Conservation (phyloP, 768 basidiomycete genomes). For the Boletellus ananas region DNA sequence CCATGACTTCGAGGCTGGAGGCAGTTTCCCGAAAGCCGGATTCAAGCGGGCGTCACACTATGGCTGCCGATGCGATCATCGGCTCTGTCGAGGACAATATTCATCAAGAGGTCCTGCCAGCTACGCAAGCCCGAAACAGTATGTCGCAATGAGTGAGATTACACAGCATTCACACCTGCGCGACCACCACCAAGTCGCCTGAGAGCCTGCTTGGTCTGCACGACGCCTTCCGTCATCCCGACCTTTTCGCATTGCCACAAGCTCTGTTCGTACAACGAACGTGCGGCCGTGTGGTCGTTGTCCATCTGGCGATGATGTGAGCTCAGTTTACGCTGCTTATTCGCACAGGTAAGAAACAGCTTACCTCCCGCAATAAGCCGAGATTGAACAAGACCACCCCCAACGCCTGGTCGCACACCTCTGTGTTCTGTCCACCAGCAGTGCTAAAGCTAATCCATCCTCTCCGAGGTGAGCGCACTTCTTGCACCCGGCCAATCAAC, state of each 20-base stretch:
- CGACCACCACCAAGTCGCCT: constrained; percentile 22
- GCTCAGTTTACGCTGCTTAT: background rate
- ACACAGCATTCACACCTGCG: background rate
- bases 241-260: constrained; percentile 29
- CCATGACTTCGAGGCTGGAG: too few species aligned
- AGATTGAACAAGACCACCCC: constrained; percentile 61
- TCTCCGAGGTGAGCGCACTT: constrained; percentile 11
- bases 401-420: constrained; percentile 51
- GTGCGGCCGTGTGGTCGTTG: constrained; percentile 27
- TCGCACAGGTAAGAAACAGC: background rate
- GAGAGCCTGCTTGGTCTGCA: constrained; percentile 33
- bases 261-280: constrained; percentile 31
- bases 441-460: constrained; percentile 19
- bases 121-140: too few species aligned
- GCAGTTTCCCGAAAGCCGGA: too few species aligned
- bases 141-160: background rate
- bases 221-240: constrained; percentile 34
- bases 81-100: too few species aligned
- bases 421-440: constrained; percentile 22
- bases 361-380: constrained; percentile 49
- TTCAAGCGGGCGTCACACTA: too few species aligned
- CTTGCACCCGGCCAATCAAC: constrained; percentile 28
- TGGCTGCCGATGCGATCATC: too few species aligned
- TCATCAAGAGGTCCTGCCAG: too few species aligned
- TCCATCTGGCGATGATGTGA: constrained; percentile 28